Evolutionary conservation across 306 rosid genomes (phyloP).

Genomic region (Dalbergia oliveri): DNA sequence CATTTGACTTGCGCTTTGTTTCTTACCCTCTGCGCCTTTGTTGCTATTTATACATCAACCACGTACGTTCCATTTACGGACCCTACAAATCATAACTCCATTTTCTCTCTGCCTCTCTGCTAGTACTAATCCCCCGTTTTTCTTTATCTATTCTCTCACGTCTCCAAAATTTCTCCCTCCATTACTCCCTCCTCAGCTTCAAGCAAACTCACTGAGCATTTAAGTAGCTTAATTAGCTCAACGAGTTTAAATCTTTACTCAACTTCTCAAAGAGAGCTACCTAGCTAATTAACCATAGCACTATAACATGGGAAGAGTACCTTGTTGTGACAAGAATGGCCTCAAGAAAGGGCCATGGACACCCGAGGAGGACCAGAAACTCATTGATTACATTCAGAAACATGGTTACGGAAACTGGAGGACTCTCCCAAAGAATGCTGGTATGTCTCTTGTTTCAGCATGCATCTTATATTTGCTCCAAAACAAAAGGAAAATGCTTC

Average conservation of each 20-base stretch:
- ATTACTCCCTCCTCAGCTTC: slow-evolving; percentile 2
- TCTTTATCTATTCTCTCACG: slow-evolving; percentile 37
- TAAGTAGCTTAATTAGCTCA: slow-evolving; percentile 7
- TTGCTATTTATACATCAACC: slow-evolving; percentile 65
- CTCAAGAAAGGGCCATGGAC: slow-evolving; percentile 99
- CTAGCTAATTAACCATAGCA: background rate
- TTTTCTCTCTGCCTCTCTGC: background rate
- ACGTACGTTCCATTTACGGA: slow-evolving; percentile 51
- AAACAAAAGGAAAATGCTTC: no score
- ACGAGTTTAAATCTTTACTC: background rate
- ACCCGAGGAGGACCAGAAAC: slow-evolving; percentile 86
- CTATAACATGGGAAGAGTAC: slow-evolving; percentile 83
- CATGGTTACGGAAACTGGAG: slow-evolving; percentile 98
- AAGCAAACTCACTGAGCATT: slow-evolving; percentile 2
- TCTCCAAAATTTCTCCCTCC: slow-evolving; percentile 27
- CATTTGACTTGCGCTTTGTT: slow-evolving; percentile 60
- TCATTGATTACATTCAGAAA: slow-evolving; percentile 74
- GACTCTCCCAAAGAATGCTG: slow-evolving; percentile 97
- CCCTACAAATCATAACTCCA: slow-evolving; percentile 46
- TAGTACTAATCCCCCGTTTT: background rate
- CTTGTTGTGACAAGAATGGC: slow-evolving; percentile 92
- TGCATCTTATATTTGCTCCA: no score
- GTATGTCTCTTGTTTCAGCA: slow-evolving; percentile 39
- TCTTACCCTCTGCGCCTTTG: background rate
- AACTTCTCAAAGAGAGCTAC: background rate